Percentiles rank a stretch among this genome's conserved stretches.
Evolutionary conservation across 345 rosid genomes (phyloP).

Genomic region (Pistacia vera): DNA sequence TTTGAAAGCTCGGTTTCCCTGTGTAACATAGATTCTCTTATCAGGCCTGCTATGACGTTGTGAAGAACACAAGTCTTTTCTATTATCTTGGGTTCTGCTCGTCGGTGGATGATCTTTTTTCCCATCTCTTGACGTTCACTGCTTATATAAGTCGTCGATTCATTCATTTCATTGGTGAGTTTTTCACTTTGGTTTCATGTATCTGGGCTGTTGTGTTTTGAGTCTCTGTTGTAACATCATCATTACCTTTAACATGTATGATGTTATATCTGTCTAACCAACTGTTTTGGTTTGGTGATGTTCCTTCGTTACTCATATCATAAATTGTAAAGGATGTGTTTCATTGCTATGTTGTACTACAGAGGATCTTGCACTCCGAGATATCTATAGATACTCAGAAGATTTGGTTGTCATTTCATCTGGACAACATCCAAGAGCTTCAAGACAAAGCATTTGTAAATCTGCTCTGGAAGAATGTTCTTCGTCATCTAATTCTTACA

Average conservation of each 20-base stretch:
- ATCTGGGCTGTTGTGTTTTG: background rate
- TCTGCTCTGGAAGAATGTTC: constrained; percentile 34
- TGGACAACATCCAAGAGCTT: constrained; percentile 33
- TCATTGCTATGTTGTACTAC: constrained; percentile 23
- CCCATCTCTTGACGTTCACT: constrained; percentile 40
- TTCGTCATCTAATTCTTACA: constrained; percentile 23
- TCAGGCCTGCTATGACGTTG: constrained; percentile 38
- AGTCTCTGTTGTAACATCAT: background rate
- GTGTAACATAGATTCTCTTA: constrained; percentile 25
- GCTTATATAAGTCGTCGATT: constrained; percentile 37
- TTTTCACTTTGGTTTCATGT: constrained; percentile 5
- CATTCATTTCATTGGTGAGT: constrained; percentile 53
- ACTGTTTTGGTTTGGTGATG: background rate
- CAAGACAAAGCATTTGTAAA: constrained; percentile 24
- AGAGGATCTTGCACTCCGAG: constrained; percentile 57
- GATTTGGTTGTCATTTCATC: constrained; percentile 26
- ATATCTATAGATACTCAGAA: constrained; percentile 35
- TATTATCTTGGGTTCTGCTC: constrained; percentile 39
- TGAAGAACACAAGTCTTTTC: constrained; percentile 23
- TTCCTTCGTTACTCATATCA: background rate
- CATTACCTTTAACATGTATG: background rate
- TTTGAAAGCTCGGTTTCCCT: constrained; percentile 13
- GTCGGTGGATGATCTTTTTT: constrained; percentile 34
- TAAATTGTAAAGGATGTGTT: constrained; percentile 9
- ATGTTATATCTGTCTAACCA: background rate